Evolutionary conservation across 1,284 basidiomycete species (phyloP).

Genomic region (Coniferiporia sulphurascens): DNA sequence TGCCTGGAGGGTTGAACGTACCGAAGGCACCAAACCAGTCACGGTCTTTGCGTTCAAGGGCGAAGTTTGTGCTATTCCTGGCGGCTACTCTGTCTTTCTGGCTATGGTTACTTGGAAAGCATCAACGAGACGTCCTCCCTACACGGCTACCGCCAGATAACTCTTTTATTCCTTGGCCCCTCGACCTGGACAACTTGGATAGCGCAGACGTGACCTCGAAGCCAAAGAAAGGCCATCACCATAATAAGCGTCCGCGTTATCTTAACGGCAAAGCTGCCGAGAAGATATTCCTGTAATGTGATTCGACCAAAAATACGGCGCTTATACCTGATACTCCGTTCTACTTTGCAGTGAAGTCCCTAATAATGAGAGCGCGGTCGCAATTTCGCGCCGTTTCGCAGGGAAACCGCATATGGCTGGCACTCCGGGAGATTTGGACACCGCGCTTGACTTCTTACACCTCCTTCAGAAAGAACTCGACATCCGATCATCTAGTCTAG

Average conservation of each 20-base stretch:
- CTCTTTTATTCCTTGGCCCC: conserved; percentile 9
- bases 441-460: conserved; percentile 58
- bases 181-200: background rate
- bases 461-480: conserved; percentile 59
- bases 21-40: too few relatives aligned
- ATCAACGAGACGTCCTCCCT: background rate
- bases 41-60: background rate
- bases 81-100: conserved; percentile 7
- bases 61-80: background rate
- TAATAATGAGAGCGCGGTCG: conserved; percentile 18
- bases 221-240: conserved; percentile 3
- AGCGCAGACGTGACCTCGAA: background rate
- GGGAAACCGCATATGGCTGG: conserved; percentile 73
- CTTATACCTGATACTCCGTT: background rate
- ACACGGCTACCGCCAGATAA: conserved; percentile 7
- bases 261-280: conserved; percentile 18
- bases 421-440: conserved; percentile 55
- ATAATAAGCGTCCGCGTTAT: conserved; percentile 1
- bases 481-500: conserved; percentile 37
- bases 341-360: conserved; percentile 11
- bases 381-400: conserved; percentile 53
- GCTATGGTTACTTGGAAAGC: conserved; percentile 2
- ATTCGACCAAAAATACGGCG: background rate
- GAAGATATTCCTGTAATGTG: conserved; percentile 17
- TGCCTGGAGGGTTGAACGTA: background rate